Evolutionary conservation across 2,329 filamentous ascomycete genomes (phyloP), one percentile per base, ranked within the genome.

Genomic region (Delphinella strobiligena): DNA sequence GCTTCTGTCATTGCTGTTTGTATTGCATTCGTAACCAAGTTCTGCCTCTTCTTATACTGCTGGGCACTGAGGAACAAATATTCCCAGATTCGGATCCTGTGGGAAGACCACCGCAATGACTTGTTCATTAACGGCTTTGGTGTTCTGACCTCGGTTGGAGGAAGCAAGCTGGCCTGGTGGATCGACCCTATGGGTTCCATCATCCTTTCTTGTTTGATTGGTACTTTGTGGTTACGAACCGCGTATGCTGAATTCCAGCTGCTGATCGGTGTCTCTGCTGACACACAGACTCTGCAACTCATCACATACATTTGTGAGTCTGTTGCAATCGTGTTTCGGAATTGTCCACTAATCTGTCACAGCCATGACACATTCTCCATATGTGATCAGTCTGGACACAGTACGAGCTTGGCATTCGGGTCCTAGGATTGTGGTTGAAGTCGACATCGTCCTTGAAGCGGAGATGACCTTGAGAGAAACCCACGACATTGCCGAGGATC

Each of bases 91-190:
- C 75, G 82, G 42, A 95, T 95, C 56, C 68, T 96, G 11, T 95
- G 87, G 88, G 84, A 93, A 60, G 89, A 96, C 55, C 91, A 98
- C 64, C 80, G 91, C 45, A 98, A 98, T 56, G 91, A 98, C 56
- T 69, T 98, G n/a, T 71, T 94, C 52, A 86, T 98, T 71, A 98
- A 96, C 59, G 86, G 86, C 66, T 95, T 40, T 68, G 69, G 45
- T 74, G 78, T 96, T 47, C 62, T 95, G 40, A 95, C 88, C 1
- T 89, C 83, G 2, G 80, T 95, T n/a, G 84, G 86, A 40, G 91
- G 91, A 24, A 78, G 79, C 47, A 93, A 93, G 67, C 68, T 96
- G 16, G 44, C 48, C 36, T 95, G 89, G 89, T 96, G 86, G 85
- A 78, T 98, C 48, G 91, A 98, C 62, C 87, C 91, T 0, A 78